Conservation (phyloP, 176 grass and related monocot genomes). For the Eragrostis nindensis region DNA sequence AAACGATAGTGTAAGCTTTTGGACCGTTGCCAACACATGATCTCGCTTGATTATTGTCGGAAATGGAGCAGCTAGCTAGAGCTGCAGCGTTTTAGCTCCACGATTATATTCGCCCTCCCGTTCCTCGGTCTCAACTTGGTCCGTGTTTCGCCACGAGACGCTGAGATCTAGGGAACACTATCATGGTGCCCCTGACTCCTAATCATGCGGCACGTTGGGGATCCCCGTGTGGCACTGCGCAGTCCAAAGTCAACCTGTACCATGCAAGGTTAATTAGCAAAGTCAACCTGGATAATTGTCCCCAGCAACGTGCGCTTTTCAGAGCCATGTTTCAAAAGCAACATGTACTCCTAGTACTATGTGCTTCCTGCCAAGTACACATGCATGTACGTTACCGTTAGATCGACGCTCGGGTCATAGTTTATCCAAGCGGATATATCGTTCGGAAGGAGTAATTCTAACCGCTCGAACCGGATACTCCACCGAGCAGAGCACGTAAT, state of each 20-base stretch:
- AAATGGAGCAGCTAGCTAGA: background rate
- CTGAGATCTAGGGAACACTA: constrained; percentile 13
- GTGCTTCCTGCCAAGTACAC: background rate
- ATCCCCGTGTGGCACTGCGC: background rate
- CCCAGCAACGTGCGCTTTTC: background rate
- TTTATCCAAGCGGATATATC: background rate
- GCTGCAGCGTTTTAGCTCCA: background rate
- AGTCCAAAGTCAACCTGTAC: constrained; percentile 3
- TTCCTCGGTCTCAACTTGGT: constrained; percentile 1
- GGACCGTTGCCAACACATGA: background rate
- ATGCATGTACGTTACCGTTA: background rate
- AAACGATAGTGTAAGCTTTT: background rate
- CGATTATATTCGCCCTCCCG: constrained; percentile 8
- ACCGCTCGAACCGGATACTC: background rate
- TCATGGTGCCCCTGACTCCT: constrained; percentile 17
- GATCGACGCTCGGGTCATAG: background rate
- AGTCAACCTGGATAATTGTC: constrained; percentile 25
- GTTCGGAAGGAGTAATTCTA: background rate
- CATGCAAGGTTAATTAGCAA: background rate
- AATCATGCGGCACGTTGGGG: constrained; percentile 18
- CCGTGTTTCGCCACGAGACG: background rate
- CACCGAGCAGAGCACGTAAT: background rate
- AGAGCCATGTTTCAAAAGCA: background rate
- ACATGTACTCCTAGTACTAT: background rate
- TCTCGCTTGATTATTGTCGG: background rate